Percentiles rank a stretch among this genome's conserved stretches.
These are phyloP conservation scores for Didymella exigua DNA, from an alignment of 2,329 filamentous ascomycete genomes.

Conservation along the genomic window DNA sequence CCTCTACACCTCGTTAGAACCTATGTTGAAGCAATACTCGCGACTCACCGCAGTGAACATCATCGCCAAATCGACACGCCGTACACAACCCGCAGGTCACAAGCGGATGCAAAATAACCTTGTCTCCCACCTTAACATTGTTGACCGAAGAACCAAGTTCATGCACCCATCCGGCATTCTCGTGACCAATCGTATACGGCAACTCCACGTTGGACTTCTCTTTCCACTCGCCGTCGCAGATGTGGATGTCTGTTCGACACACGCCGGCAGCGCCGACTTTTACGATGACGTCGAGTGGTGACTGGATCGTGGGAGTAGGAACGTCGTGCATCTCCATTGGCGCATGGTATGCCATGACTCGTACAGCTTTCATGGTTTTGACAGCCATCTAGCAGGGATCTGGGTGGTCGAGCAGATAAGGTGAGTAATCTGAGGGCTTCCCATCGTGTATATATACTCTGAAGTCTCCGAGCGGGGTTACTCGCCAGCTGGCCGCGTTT, in stretches of 20 bases:
- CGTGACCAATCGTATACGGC: constrained; percentile 6
- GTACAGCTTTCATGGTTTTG: constrained; percentile 9
- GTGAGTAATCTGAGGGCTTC: not conserved
- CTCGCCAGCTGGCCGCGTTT: no score
- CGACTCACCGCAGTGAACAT: not conserved
- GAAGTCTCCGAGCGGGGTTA: not conserved
- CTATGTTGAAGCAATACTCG: no score
- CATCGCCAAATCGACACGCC: constrained; percentile 4
- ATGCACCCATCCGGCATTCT: constrained; percentile 7
- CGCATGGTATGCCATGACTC: constrained; percentile 3
- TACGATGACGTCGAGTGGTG: constrained; percentile 1
- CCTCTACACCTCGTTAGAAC: not conserved
- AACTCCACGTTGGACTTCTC: constrained; percentile 3
- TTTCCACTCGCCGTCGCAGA: constrained; percentile 9
- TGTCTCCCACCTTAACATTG: constrained; percentile 4
- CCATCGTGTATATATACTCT: not conserved
- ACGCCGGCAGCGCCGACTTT: constrained; percentile 5
- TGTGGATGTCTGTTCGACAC: constrained; percentile 8
- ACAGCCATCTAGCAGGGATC: not conserved
- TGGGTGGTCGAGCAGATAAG: not conserved
- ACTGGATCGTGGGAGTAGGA: not conserved
- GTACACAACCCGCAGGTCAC: constrained; percentile 6
- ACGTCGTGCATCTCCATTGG: constrained; percentile 8
- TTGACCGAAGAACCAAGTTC: constrained; percentile 1
- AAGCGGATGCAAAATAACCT: constrained; percentile 4